phyloP scores from a whole-genome alignment of 225 moss, liverwort and hornwort genomes.

The Thuidium tamariscinum region DNA sequence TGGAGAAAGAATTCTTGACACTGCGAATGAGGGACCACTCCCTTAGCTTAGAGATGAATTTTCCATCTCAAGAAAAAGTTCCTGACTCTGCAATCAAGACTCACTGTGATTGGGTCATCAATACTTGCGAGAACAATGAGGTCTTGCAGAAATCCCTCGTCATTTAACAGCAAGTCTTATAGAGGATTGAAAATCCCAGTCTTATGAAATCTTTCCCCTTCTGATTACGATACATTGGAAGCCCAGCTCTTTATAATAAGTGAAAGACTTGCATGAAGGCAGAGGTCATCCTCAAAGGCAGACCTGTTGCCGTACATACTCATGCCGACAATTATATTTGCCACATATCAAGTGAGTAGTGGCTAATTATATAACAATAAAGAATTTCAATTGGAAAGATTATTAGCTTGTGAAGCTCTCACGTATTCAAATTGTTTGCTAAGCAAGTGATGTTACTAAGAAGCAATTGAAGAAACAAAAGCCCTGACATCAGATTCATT shows the following conservation, averaged over 20 bases:
- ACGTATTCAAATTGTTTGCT: neutral
- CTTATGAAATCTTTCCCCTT: neutral
- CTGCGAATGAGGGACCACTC: slow-evolving; percentile 19
- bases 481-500: neutral
- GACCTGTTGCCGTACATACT: neutral
- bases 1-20: slow-evolving; percentile 26
- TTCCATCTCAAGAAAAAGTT: neutral
- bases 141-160: neutral
- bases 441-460: neutral
- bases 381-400: neutral
- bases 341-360: neutral
- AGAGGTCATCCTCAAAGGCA: neutral
- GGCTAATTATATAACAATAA: neutral
- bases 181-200: neutral
- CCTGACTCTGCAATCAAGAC: neutral
- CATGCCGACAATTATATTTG: neutral
- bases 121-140: neutral
- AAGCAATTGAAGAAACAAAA: neutral
- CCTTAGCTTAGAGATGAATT: neutral
- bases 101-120: neutral
- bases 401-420: neutral
- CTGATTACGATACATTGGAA: neutral
- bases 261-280: neutral
- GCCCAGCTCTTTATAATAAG: neutral
- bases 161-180: neutral